Evolutionary conservation across 208 protist species (phyloP).

Genomic region (Trypanosoma cruzi): DNA sequence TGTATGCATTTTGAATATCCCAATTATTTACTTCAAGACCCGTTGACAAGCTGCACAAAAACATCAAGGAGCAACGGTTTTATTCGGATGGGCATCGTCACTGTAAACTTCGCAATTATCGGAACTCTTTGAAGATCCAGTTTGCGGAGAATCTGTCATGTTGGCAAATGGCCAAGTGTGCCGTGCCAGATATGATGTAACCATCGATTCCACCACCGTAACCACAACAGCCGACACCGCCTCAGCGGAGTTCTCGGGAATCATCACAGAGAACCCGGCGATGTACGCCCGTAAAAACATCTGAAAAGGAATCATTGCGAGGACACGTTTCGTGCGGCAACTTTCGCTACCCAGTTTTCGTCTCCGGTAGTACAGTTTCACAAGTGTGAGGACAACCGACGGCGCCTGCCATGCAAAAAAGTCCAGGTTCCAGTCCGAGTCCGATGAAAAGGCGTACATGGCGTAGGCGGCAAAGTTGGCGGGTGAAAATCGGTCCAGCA

Average conservation of each 20-base stretch:
- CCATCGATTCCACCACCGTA: slow-evolving; percentile 51
- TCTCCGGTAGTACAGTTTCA: slow-evolving; percentile 67
- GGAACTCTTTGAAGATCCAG: not conserved
- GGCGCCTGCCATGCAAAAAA: slow-evolving; percentile 88
- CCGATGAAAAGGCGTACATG: slow-evolving; percentile 65
- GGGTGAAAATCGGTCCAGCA: slow-evolving; percentile 67
- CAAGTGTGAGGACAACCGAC: slow-evolving; percentile 57
- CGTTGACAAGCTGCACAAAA: not conserved
- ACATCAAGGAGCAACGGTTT: not conserved
- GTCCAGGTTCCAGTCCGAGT: slow-evolving; percentile 73
- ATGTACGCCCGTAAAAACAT: slow-evolving; percentile 68
- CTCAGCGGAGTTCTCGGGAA: slow-evolving; percentile 63
- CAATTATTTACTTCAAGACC: not conserved
- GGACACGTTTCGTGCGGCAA: slow-evolving; percentile 65
- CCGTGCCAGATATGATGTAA: slow-evolving; percentile 58
- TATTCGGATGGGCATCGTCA: slow-evolving; percentile 11
- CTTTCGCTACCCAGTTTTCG: slow-evolving; percentile 34
- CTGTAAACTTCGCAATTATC: slow-evolving; percentile 11
- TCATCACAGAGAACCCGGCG: slow-evolving; percentile 77
- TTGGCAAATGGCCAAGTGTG: slow-evolving; percentile 72
- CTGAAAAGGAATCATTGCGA: slow-evolving; percentile 60
- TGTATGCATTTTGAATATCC: not conserved
- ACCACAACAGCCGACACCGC: slow-evolving; percentile 45
- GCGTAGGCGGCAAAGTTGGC: slow-evolving; percentile 65
- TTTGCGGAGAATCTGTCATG: slow-evolving; percentile 19